Evolutionary conservation across 2,329 filamentous ascomycete genomes (phyloP), one percentile per base, ranked within the genome.

Genomic region (Aplosporella prunicola): DNA sequence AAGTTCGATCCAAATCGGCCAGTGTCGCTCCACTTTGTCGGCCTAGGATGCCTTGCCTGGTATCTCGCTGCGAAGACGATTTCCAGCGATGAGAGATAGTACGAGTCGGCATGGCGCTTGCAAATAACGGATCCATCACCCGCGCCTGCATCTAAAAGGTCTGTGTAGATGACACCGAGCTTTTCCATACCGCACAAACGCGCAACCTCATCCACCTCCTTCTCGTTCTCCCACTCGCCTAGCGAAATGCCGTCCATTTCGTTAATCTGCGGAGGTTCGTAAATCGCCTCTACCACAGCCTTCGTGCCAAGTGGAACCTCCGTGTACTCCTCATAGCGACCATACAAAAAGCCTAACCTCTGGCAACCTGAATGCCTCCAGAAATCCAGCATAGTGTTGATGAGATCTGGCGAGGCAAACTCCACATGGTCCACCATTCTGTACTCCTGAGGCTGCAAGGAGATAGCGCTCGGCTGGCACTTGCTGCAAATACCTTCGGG

Each of bases 381-480:
- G 41, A 89, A 84, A 52, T 95, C 79, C 46, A 98, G 77, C 40
- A 96, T 78, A n/a, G 75, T 77, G 56, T 98, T 84, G 50, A 96
- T 84, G 22, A 96, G 75, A 37, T 78, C 72, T 3, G 86, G 79
- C 1, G 83, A 80, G 2, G 89, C 80, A 56, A 98, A 96, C 60
- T 98, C 93, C 45, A 98, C 91, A 58, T 98, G 91, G 52, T 98
- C 91, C 3, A 98, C 88, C 84, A 91, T 95, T 35, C 91, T 85
- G 59, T 89, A 98, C 14, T 81, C 72, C 60, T 98, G 91, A 5
- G 87, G 86, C 55, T 96, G 88, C 36, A 98, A 67, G 9, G 86
- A 94, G 55, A 98, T 98, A 39, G 91, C 89, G 46, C 89, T 94
- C 6, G 91, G 91, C 56, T 98, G 93, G 51, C 91, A 98, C 59